Evolutionary conservation across 2,329 filamentous ascomycete genomes (phyloP).

Genomic region (Talaromyces sp.): DNA sequence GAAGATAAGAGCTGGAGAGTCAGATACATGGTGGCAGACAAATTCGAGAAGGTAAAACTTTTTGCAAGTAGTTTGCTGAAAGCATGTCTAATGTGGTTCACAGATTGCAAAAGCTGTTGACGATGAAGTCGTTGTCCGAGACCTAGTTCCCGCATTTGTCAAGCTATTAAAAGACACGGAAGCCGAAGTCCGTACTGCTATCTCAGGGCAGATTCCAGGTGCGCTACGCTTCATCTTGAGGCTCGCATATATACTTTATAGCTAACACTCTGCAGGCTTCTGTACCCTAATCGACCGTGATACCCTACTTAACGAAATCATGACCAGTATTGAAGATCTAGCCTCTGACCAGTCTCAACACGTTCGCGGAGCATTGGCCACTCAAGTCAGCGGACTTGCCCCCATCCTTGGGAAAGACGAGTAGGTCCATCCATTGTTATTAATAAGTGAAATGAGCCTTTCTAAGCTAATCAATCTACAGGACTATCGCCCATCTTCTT

Average conservation of each 20-base stretch:
- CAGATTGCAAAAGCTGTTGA: slow-evolving; percentile 98
- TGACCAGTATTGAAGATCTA: slow-evolving; percentile 92
- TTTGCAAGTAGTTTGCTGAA: background rate
- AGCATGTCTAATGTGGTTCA: background rate
- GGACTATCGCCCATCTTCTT: slow-evolving; percentile 90
- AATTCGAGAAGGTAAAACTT: slow-evolving; percentile 74
- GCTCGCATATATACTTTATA: background rate
- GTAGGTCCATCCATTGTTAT: slow-evolving; percentile 47
- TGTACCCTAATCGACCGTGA: slow-evolving; percentile 82
- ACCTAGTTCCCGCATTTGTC: slow-evolving; percentile 93
- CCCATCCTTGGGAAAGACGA: slow-evolving; percentile 98
- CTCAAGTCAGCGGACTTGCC: slow-evolving; percentile 92
- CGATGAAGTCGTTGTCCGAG: slow-evolving; percentile 88
- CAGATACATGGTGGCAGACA: slow-evolving; percentile 97
- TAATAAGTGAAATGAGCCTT: background rate
- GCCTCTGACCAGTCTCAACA: slow-evolving; percentile 96
- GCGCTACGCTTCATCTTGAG: slow-evolving; percentile 17
- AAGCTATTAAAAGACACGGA: slow-evolving; percentile 97
- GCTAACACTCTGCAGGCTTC: slow-evolving; percentile 58
- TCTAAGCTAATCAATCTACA: slow-evolving; percentile 31
- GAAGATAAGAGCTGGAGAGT: slow-evolving; percentile 99
- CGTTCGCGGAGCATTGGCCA: slow-evolving; percentile 89
- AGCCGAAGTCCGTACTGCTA: slow-evolving; percentile 92
- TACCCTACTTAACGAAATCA: slow-evolving; percentile 88
- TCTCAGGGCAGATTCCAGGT: slow-evolving; percentile 93